Base-by-base conservation (phyloP, 1,284 basidiomycete species). In the Mycena citricolor region DNA sequence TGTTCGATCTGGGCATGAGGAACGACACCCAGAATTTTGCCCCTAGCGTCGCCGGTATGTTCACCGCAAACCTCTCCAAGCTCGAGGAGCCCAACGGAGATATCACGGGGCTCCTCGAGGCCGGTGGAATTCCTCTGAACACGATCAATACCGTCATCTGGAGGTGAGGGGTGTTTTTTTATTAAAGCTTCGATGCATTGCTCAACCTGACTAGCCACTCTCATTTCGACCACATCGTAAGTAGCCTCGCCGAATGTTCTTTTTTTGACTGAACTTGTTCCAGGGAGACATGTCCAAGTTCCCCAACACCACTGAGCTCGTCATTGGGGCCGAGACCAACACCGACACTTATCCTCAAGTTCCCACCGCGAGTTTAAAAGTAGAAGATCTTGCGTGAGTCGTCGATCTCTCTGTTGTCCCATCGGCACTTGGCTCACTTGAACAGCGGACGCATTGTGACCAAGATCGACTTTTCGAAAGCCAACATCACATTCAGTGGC, bases 91-190 rank as follows among this genome's bases (percentile, higher is more conserved):
- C 32, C 17, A 39, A 44, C 10, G 43, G 41, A 34, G 56, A 57
- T 23, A 46, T 57, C 7, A 42, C 44, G 2, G 54, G 54, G 4
- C 39, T 49, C 35, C 43, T 59, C 5, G 22, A 39, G 14, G 54
- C 51, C 8, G 55, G 50, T 20, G 50, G 50, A 7, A 47, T 57
- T 8, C 13, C 47, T 8, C 44, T 54, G 11, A 42, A 46, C 8
- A 51, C 34, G 20, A 52, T 59, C 21, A 37, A 55, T 23, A 38
- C 44, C 14, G 52, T 59, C 1, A 49, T 59, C 24, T 59, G 57
- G 57, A 59, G 57, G 56, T 59, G 25, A 28, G 47, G 25, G n/a
- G 8, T 14, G 24, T 24, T 6, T 28, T n/a, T 24, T 2, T 12
- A 22, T 42, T 30, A 8, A 22, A 7, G 8, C 22, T 22, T 12